These are phyloP conservation scores for Chaetomiaceae sp. DNA, from an alignment of 2,329 filamentous ascomycete species.

Conservation along the genomic window DNA sequence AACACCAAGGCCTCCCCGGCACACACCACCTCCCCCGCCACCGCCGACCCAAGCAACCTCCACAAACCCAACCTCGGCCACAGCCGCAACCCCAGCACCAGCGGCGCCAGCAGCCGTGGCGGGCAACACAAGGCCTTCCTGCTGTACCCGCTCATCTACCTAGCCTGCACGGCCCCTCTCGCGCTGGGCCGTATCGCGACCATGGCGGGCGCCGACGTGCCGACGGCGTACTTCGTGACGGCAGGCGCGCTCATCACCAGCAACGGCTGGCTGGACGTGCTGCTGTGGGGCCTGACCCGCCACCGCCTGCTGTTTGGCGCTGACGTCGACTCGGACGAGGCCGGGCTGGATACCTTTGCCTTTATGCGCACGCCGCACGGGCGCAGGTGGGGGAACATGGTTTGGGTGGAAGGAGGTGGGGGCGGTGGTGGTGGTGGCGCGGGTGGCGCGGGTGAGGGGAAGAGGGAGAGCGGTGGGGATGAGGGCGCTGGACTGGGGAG, in stretches of 20 bases:
- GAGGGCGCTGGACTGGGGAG: constrained; percentile 8
- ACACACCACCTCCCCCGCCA: background rate
- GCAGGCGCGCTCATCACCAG: constrained; percentile 46
- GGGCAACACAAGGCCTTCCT: constrained; percentile 42
- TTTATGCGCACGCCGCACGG: constrained; percentile 28
- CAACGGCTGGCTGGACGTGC: constrained; percentile 36
- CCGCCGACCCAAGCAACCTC: background rate
- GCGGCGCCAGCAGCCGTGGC: background rate
- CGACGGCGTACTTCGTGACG: constrained; percentile 43
- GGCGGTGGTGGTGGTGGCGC: background rate
- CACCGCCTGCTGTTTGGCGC: constrained; percentile 25
- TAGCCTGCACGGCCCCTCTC: constrained; percentile 55
- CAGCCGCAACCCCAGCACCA: background rate
- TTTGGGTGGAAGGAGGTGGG: constrained; percentile 27
- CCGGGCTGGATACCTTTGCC: constrained; percentile 33
- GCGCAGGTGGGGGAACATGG: constrained; percentile 27
- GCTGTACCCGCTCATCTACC: constrained; percentile 56
- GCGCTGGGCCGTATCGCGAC: constrained; percentile 53
- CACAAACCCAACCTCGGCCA: background rate
- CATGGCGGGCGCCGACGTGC: constrained; percentile 44
- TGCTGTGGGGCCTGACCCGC: constrained; percentile 28
- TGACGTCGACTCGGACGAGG: constrained; percentile 25
- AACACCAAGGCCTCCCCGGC: background rate
- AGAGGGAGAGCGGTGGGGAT: constrained; percentile 2
- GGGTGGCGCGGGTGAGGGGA: background rate